Evolutionary conservation across 1,284 basidiomycete genomes (phyloP).

Genomic region (Ceratobasidium sp.): DNA sequence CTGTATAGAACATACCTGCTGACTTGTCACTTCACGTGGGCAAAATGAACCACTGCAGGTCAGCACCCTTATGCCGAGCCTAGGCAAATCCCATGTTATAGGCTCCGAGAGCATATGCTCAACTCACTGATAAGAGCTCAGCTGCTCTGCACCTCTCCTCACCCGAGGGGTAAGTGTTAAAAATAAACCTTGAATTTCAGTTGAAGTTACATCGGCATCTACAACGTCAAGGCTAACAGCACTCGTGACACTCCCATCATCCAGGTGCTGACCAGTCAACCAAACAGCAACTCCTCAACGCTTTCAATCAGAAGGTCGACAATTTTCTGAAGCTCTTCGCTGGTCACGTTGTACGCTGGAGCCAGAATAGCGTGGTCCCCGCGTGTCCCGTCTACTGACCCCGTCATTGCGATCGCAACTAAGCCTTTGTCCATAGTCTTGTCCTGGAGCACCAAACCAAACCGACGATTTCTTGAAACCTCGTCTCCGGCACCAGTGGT

Average conservation of each 20-base stretch:
- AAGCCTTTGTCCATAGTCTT: constrained; percentile 69
- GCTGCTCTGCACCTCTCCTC: not conserved
- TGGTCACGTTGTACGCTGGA: constrained; percentile 56
- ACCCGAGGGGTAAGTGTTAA: not conserved
- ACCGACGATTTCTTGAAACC: constrained; percentile 43
- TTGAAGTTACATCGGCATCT: not conserved
- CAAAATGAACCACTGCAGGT: not conserved
- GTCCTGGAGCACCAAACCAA: constrained; percentile 49
- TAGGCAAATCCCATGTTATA: not conserved
- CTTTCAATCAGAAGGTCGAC: not conserved
- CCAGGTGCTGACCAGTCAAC: not conserved
- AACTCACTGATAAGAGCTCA: not conserved
- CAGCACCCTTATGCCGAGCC: not conserved
- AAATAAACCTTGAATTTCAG: not conserved
- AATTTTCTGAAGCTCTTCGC: not conserved
- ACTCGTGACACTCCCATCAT: not conserved
- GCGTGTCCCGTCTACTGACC: constrained; percentile 78
- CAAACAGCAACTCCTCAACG: not conserved
- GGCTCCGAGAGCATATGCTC: not conserved
- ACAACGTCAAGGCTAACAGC: not conserved
- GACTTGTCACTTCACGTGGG: not conserved
- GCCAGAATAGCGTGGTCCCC: constrained; percentile 79
- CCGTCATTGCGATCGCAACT: constrained; percentile 77
- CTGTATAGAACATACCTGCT: not conserved
- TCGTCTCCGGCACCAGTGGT: constrained; percentile 34